Conservation (phyloP, 768 basidiomycete genomes). For the Russula griseocarnosa region DNA sequence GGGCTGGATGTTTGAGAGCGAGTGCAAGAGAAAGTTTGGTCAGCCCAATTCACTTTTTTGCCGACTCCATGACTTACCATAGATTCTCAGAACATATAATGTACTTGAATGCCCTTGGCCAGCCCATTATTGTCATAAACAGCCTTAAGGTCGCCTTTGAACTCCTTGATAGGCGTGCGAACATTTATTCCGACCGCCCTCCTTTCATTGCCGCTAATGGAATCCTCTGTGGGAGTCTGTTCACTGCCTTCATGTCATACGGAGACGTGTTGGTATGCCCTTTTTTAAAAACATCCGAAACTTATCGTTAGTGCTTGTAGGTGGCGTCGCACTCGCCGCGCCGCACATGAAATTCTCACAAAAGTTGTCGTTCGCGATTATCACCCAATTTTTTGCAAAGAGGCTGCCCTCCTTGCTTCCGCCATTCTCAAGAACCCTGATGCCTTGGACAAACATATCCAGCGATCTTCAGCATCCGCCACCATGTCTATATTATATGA, state of each 20-base stretch:
- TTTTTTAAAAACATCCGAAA: not conserved
- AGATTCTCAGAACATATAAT: not conserved
- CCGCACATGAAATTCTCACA: conserved; percentile 18
- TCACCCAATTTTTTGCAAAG: conserved; percentile 8
- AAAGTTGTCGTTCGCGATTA: conserved; percentile 16
- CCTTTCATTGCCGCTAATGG: not conserved
- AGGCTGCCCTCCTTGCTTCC: conserved; percentile 10
- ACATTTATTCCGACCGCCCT: conserved; percentile 9
- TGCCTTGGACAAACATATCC: conserved; percentile 1
- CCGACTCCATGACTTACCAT: not conserved
- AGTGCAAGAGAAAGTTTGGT: conserved; percentile 10
- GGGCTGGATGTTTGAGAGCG: not conserved
- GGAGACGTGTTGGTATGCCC: not conserved
- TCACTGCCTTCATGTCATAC: not conserved
- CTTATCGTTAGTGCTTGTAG: conserved; percentile 1
- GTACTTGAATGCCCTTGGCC: conserved; percentile 8
- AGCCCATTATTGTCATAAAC: conserved; percentile 2
- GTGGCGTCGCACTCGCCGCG: conserved; percentile 15
- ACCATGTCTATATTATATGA: conserved; percentile 19
- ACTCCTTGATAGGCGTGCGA: conserved; percentile 7
- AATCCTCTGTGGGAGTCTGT: conserved; percentile 4
- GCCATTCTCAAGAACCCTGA: conserved; percentile 3
- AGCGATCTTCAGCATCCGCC: conserved; percentile 12
- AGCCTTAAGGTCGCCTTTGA: conserved; percentile 2
- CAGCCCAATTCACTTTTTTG: not conserved